phyloP scores from a whole-genome alignment of 225 moss, liverwort and hornwort species.

The Physcomitrellopsis africana region DNA sequence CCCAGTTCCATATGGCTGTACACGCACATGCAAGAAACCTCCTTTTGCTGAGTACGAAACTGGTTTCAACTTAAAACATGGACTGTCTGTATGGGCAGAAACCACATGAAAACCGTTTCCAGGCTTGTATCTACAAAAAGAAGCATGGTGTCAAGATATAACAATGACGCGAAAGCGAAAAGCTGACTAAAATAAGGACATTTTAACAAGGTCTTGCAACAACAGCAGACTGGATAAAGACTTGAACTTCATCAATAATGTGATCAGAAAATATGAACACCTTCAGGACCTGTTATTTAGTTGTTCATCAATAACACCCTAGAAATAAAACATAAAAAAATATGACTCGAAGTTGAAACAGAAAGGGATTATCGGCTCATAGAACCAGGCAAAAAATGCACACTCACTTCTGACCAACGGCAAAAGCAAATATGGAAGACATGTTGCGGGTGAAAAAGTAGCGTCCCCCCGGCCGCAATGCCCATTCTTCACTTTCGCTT shows the following conservation, averaged over 20 bases:
- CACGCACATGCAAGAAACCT: conserved; percentile 75
- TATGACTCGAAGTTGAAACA: too few species aligned
- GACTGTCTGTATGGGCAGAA: conserved; percentile 87
- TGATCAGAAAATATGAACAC: too few species aligned
- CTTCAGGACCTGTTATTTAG: too few species aligned
- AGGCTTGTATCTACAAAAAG: conserved; percentile 64
- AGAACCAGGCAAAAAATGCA: conserved; percentile 3
- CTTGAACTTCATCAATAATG: too few species aligned
- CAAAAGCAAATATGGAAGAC: conserved; percentile 84
- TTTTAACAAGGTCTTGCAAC: too few species aligned
- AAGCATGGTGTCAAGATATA: conserved; percentile 21
- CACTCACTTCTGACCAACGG: conserved; percentile 80
- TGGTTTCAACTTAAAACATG: conserved; percentile 84
- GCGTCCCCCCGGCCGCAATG: conserved; percentile 75
- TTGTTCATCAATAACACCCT: too few species aligned
- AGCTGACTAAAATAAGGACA: too few species aligned
- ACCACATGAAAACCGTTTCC: conserved; percentile 86
- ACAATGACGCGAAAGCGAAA: too few species aligned
- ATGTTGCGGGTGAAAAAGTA: conserved; percentile 87
- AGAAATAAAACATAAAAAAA: too few species aligned
- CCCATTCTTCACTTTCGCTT: conserved; percentile 81
- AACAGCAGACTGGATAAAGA: too few species aligned
- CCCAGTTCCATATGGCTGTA: conserved; percentile 80
- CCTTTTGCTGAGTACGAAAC: conserved; percentile 79
- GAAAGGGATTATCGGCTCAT: too few species aligned